A percentile compares a stretch with the other conserved stretches of the same genome.
Conservation (phyloP, 768 basidiomycete genomes). For the Suillus spraguei region DNA sequence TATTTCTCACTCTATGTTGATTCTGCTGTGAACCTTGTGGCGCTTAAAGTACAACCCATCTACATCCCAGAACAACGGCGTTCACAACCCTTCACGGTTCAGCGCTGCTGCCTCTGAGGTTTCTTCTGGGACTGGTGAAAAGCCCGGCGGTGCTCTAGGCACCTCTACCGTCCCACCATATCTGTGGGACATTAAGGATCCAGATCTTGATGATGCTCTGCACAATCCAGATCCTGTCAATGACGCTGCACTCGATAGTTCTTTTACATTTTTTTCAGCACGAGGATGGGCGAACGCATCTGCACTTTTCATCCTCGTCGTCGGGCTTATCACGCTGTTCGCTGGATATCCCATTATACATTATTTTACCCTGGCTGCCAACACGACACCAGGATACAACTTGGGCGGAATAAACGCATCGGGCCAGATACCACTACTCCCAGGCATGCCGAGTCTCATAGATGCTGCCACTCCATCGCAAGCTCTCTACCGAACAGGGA, state of each 20-base stretch:
- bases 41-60: conserved; percentile 56
- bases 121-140: conserved; percentile 41
- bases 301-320: conserved; percentile 68
- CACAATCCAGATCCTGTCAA: conserved; percentile 87
- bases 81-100: conserved; percentile 55
- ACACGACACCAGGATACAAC: conserved; percentile 62
- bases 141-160: conserved; percentile 30
- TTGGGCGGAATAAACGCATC: conserved; percentile 81
- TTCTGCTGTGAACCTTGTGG: conserved; percentile 9
- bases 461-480: conserved; percentile 73
- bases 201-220: conserved; percentile 87
- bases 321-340: conserved; percentile 76
- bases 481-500: conserved; percentile 59
- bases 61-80: conserved; percentile 41
- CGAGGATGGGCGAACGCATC: conserved; percentile 85
- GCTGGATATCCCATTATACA: conserved; percentile 86
- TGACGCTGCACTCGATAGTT: conserved; percentile 57
- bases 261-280: conserved; percentile 74
- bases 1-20: conserved; percentile 6
- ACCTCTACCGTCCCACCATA: conserved; percentile 70
- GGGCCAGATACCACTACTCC: conserved; percentile 83
- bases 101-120: conserved; percentile 54
- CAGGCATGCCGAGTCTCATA: conserved; percentile 67
- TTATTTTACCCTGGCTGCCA: conserved; percentile 41
- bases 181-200: conserved; percentile 77